Base-by-base conservation (phyloP, 1,139 yeast genomes). In the Ogataea hybrid region DNA sequence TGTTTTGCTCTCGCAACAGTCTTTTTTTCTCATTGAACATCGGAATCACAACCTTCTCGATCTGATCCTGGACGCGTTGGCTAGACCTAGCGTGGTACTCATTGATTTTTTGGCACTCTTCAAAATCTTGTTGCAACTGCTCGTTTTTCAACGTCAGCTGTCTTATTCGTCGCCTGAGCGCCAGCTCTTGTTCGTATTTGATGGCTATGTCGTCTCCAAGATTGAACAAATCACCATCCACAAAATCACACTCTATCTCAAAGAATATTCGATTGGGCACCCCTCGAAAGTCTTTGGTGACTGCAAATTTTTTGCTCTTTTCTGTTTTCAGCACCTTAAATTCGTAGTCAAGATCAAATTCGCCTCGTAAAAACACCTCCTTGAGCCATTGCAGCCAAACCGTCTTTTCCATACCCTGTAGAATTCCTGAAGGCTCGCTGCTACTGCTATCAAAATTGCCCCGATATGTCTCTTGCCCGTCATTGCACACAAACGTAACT, bases 1-100 rank as follows among this genome's bases (percentile, higher is more conserved):
- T 11, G 25, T 35, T 15, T 15, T 43, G 30, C n/a, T 42, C 43
- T n/a, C 46, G 28, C 12, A 51, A 45, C 6, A 27, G 22, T 23
- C 25, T 30, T 32, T 49, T 51, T 38, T 51, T 43, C 34, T 46
- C 51, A 34, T 51, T 51, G 35, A 51, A 35, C 46, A 51, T 39
- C 5, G 54, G 52, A 10, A 51, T 29, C 21, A 48, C 41, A 14
- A 50, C 41, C 17, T 41, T 27, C 17, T 46, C 41, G 11, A 47
- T 35, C 32, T 34, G 43, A 3, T 36, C 35, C 11, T 42, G 37
- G 7, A 39, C 35, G 9, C 46, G 32, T 23, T 37, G 33, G 31
- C 40, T 42, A 14, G 37, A 25, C n/a, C 18, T 20, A 10, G 20
- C 28, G 17, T 34, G 46, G 9, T 34, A 12, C 2, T 41, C 46